Conservation (phyloP, 1,284 basidiomycete species). For the Rhizopogon parksii region DNA sequence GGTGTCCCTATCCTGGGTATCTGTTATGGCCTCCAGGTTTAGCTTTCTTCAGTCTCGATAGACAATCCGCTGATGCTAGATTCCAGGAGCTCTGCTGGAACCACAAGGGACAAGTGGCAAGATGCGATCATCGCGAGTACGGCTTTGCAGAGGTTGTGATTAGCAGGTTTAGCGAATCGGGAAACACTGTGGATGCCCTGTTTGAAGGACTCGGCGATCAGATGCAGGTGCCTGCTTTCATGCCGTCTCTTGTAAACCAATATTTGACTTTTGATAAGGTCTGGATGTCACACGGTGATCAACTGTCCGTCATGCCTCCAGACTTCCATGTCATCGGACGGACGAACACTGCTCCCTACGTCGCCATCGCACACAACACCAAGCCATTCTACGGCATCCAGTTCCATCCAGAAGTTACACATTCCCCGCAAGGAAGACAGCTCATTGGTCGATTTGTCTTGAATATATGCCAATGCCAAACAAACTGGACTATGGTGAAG, state of each 20-base stretch:
- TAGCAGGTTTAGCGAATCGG: conserved; percentile 53
- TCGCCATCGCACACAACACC: conserved; percentile 87
- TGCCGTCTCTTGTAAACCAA: neutral
- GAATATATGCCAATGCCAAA: conserved; percentile 76
- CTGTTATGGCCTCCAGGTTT: conserved; percentile 94
- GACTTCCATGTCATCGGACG: conserved; percentile 86
- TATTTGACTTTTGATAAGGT: conserved; percentile 48
- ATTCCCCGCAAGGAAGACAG: conserved; percentile 86
- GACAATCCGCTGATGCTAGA: neutral
- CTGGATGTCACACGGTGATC: conserved; percentile 99
- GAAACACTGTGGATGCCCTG: conserved; percentile 61
- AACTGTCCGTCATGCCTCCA: conserved; percentile 76
- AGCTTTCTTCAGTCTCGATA: conserved; percentile 12
- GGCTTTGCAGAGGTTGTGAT: conserved; percentile 84
- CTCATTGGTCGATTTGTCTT: conserved; percentile 87
- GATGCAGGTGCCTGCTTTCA: conserved; percentile 56
- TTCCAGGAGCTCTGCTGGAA: conserved; percentile 84
- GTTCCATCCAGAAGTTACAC: conserved; percentile 99
- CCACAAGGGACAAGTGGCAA: conserved; percentile 81
- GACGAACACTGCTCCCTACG: conserved; percentile 87
- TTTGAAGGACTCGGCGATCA: conserved; percentile 82
- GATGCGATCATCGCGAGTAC: conserved; percentile 92
- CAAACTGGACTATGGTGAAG: conserved; percentile 92
- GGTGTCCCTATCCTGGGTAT: conserved; percentile 94
- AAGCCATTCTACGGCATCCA: conserved; percentile 96